A percentile compares a stretch with the other conserved stretches of the same genome.
These are phyloP conservation scores for Phoma sp. DNA, from an alignment of 2,329 filamentous ascomycete species.

Conservation along the genomic window DNA sequence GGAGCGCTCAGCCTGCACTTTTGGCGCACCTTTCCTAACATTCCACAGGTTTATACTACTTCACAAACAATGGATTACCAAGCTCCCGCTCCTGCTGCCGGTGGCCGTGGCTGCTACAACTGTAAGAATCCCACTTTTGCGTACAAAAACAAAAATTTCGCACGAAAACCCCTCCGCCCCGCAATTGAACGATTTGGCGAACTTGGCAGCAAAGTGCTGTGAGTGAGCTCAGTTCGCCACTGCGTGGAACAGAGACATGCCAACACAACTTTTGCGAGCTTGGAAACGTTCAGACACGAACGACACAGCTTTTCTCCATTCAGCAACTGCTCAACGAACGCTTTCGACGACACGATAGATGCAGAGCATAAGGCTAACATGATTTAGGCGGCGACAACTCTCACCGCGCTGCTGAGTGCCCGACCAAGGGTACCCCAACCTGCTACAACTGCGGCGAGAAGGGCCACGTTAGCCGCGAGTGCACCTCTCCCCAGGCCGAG, in stretches of 20 bases:
- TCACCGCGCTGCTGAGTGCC: constrained; percentile 60
- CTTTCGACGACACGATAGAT: not conserved
- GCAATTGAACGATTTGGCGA: not conserved
- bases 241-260: not conserved
- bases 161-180: not conserved
- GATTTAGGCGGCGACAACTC: constrained; percentile 56
- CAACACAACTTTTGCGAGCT: not conserved
- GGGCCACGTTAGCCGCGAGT: constrained; percentile 75
- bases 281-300: not conserved
- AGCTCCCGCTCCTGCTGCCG: constrained; percentile 43
- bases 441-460: constrained; percentile 60
- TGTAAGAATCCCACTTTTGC: constrained; percentile 41
- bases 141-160: not conserved
- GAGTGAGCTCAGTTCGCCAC: not conserved
- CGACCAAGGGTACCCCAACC: constrained; percentile 57
- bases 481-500: constrained; percentile 87
- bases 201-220: not conserved
- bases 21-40: constrained; percentile 22
- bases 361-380: not conserved
- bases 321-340: not conserved
- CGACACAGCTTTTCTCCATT: not conserved
- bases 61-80: constrained; percentile 48
- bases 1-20: not conserved
- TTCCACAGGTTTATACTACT: constrained; percentile 29
- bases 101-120: constrained; percentile 53